phyloP scores from a whole-genome alignment of 805 yeast species.

The Wickerhamomyces bisporus region DNA sequence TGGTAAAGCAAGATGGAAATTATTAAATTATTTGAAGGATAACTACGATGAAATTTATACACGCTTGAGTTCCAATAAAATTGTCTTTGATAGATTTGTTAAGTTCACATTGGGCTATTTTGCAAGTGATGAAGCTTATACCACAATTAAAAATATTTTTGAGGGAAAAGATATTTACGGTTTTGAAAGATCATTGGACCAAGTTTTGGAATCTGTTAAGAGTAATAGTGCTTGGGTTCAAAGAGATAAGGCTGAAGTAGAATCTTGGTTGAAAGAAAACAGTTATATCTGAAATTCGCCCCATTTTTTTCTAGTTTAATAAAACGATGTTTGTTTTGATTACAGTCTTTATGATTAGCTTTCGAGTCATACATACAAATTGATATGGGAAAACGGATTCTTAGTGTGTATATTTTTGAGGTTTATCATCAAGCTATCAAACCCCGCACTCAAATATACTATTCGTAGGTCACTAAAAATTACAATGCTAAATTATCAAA shows the following conservation, averaged over 20 bases:
- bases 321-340: too few species aligned
- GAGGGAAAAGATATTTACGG: conserved; percentile 49
- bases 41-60: conserved; percentile 68
- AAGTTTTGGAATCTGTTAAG: conserved; percentile 52
- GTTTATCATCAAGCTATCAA: too few species aligned
- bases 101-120: conserved; percentile 54
- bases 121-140: conserved; percentile 47
- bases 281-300: conserved; percentile 1
- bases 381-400: too few species aligned
- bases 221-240: conserved; percentile 53
- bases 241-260: conserved; percentile 47
- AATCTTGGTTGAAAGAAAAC: conserved; percentile 37
- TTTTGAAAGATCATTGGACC: conserved; percentile 58
- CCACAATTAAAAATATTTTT: conserved; percentile 46
- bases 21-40: conserved; percentile 65
- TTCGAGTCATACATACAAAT: too few species aligned
- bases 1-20: conserved; percentile 53
- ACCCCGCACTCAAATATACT: too few species aligned
- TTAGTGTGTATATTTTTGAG: too few species aligned
- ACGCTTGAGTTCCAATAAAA: conserved; percentile 69
- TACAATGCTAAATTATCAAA: too few species aligned
- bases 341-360: too few species aligned
- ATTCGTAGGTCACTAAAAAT: too few species aligned
- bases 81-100: conserved; percentile 75
- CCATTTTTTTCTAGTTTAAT: too few species aligned